Evolutionary conservation across 2,329 filamentous ascomycete genomes (phyloP), one percentile per base, ranked within the genome.

Genomic region (Aspergillus sclerotialis): DNA sequence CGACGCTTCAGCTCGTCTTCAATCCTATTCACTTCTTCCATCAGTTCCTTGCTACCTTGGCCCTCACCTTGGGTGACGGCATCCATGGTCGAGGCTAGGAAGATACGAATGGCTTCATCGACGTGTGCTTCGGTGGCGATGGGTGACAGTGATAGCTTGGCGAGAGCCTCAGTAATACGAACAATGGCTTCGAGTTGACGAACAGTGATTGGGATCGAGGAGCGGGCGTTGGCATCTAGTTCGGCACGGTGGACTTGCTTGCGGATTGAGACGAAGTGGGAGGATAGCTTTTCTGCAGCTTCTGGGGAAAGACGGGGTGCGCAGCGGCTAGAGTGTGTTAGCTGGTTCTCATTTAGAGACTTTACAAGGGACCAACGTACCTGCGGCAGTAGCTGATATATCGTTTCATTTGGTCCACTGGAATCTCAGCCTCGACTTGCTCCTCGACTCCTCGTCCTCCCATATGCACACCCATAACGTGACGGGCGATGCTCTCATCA

Each of bases 381-480:
- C 86, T 84, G 65, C 90, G 90, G 75, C 92, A 96, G 65, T 96
- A 98, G 49, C 84, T 93, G 55, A 98, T 84, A 56, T 96, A 98
- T 41, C 89, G 80, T 66, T 88, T 88, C 86, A 98, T 94, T 67
- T 94, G 94, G 33, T 96, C 92, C 2, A 96, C 84, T 0, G 88
- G 77, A 32, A 98, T 89, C 54, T 95, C 90, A 3, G 87, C 82
- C 58, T 94, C 85, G 2, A 80, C 70, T 43, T 85, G 78, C 51
- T 94, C 88, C 50, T 94, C 87, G 1, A 83, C 67, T 26, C 85
- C 84, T 34, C 83, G 79, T 10, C 85, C 84, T 38, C 88, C 87
- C 85, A 95, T 96, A 53, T 96, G 90, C 44, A 98, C 89, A 29
- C 83, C 80, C 80, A 98, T 94, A 55, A 98, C 90, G 75, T 98